A percentile compares a stretch with the other conserved stretches of the same genome.
Evolutionary conservation across 768 basidiomycete species (phyloP).

Genomic region (Antrodiella citrinella): DNA sequence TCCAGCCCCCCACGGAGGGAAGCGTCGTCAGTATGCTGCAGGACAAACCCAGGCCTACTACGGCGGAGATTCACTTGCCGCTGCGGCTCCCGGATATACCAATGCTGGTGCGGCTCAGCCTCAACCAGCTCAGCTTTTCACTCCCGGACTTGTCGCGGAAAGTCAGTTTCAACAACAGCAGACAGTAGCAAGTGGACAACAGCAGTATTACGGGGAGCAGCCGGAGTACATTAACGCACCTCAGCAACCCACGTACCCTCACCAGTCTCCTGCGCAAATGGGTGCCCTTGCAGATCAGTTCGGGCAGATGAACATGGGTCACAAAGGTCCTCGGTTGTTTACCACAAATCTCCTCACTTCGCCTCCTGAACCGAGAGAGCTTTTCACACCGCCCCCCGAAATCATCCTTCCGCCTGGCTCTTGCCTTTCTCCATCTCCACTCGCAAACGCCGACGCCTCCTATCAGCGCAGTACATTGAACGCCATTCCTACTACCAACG

Average conservation of each 20-base stretch:
- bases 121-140: constrained; percentile 63
- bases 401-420: constrained; percentile 84
- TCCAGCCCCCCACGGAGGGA: constrained; percentile 35
- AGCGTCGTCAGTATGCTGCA: constrained; percentile 89
- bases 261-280: constrained; percentile 29
- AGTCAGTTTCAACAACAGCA: constrained; percentile 63
- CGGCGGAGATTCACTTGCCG: constrained; percentile 32
- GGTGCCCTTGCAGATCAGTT: constrained; percentile 79
- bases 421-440: constrained; percentile 67
- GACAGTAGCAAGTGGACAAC: constrained; percentile 33
- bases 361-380: constrained; percentile 84
- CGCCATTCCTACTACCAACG: constrained; percentile 85
- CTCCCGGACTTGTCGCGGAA: constrained; percentile 71
- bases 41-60: constrained; percentile 92
- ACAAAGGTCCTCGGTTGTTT: constrained; percentile 68
- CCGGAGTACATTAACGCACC: constrained; percentile 38
- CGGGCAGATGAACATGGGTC: constrained; percentile 80
- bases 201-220: constrained; percentile 39
- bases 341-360: constrained; percentile 91
- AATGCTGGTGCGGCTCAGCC: constrained; percentile 28
- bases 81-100: constrained; percentile 33
- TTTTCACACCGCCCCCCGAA: constrained; percentile 77
- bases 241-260: constrained; percentile 34
- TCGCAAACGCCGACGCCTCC: constrained; percentile 79
- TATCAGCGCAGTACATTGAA: constrained; percentile 92